Evolutionary conservation across 257 asterid species (phyloP).

Genomic region (Solanum lignicaule): DNA sequence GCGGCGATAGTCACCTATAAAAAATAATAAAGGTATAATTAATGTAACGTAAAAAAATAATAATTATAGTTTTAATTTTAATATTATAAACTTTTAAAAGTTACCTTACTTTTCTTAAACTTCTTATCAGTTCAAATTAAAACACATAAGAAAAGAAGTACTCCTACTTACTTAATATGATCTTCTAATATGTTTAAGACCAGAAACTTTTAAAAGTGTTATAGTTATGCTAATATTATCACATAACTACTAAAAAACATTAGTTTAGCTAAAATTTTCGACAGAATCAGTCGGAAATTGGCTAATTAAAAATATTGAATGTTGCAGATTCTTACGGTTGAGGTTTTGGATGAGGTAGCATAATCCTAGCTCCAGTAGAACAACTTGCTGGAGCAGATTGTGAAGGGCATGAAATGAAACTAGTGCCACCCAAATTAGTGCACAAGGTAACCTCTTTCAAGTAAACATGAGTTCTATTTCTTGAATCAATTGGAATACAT

Average conservation of each 20-base stretch:
- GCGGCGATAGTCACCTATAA: neutral
- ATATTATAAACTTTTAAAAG: no score
- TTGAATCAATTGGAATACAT: neutral
- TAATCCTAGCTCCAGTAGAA: neutral
- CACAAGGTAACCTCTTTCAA: neutral
- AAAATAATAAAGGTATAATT: neutral
- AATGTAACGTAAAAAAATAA: neutral
- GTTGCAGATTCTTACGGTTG: neutral
- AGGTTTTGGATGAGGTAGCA: neutral
- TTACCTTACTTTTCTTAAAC: no score
- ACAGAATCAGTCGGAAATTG: neutral
- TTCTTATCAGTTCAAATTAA: no score
- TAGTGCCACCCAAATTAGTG: neutral
- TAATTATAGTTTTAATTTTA: no score
- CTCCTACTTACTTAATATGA: no score
- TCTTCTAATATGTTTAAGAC: no score
- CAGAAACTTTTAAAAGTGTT: no score
- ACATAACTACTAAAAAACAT: no score
- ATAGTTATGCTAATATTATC: no score
- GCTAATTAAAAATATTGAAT: neutral
- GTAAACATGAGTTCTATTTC: neutral
- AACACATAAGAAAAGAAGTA: no score
- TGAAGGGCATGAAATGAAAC: neutral
- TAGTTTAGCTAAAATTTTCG: fast-evolving
- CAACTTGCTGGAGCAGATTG: neutral